A percentile compares a stretch with the other conserved stretches of the same genome.
These are phyloP conservation scores for Fusarium tuaranense DNA, from an alignment of 2,329 filamentous ascomycete genomes.

Conservation along the genomic window DNA sequence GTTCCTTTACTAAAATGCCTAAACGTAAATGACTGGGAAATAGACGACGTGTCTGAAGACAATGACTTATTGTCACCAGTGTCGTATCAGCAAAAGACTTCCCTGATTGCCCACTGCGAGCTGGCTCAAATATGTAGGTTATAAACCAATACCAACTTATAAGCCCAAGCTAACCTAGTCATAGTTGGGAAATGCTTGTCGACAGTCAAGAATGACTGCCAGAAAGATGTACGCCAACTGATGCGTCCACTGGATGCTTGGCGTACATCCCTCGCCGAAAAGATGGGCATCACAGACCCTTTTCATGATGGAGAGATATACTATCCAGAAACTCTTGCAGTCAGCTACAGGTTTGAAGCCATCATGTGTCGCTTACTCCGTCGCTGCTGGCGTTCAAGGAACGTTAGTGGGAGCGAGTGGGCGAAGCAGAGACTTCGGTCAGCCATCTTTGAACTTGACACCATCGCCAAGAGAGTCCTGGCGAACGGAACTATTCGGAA, in stretches of 20 bases:
- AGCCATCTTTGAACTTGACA: conserved; percentile 15
- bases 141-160: rapidly evolving
- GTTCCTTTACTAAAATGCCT: background rate
- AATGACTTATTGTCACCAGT: background rate
- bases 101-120: conserved; percentile 12
- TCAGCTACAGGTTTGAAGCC: background rate
- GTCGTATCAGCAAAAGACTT: conserved; percentile 6
- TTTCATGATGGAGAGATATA: background rate
- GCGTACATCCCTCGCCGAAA: conserved; percentile 11
- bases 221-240: background rate
- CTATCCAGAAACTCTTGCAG: background rate
- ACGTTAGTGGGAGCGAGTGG: conserved; percentile 4
- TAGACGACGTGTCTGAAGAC: background rate
- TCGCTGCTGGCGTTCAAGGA: background rate
- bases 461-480: conserved; percentile 13
- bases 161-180: background rate
- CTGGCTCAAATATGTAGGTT: conserved; percentile 25
- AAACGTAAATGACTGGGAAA: conserved; percentile 26
- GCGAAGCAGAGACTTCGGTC: conserved; percentile 15
- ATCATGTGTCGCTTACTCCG: background rate
- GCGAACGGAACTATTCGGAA: conserved; percentile 1
- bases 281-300: conserved; percentile 1
- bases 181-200: background rate
- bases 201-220: background rate
- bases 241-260: conserved; percentile 1